Conservation (phyloP, 1,139 yeast species). For the Yamadazyma epiphylla region DNA sequence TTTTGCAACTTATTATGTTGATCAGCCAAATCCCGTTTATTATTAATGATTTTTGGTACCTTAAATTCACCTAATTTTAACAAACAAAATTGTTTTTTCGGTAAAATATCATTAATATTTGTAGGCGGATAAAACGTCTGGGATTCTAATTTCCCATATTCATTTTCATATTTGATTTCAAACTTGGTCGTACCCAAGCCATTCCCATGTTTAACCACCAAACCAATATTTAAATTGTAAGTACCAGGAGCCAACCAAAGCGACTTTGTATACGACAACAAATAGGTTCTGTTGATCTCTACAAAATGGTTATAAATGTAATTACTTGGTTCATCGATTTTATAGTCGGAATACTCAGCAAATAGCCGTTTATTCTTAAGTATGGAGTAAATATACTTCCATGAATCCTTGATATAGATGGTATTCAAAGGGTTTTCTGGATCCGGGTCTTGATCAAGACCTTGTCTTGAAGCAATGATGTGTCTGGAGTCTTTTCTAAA, state of each 20-base stretch:
- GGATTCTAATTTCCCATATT: slow-evolving; percentile 16
- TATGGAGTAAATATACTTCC: slow-evolving; percentile 51
- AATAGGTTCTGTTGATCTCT: slow-evolving; percentile 45
- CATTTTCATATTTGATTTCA: slow-evolving; percentile 33
- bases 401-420: slow-evolving; percentile 44
- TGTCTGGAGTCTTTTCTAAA: slow-evolving; percentile 35
- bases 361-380: slow-evolving; percentile 49
- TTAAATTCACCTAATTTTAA: slow-evolving; percentile 50
- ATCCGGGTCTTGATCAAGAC: slow-evolving; percentile 15
- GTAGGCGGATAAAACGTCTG: slow-evolving; percentile 54
- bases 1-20: slow-evolving; percentile 26
- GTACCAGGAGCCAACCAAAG: slow-evolving; percentile 50
- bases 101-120: slow-evolving; percentile 54
- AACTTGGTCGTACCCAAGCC: slow-evolving; percentile 62
- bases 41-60: slow-evolving; percentile 14
- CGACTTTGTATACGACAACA: slow-evolving; percentile 44
- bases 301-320: slow-evolving; percentile 43
- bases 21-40: slow-evolving; percentile 2
- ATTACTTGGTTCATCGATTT: slow-evolving; percentile 48
- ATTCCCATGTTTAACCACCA: slow-evolving; percentile 49
- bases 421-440: slow-evolving; percentile 19
- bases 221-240: slow-evolving; percentile 50
- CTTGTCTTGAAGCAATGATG: slow-evolving; percentile 29
- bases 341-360: slow-evolving; percentile 50
- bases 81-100: slow-evolving; percentile 48